Conservation (phyloP, 768 basidiomycete species). For the Coprinopsis sp. region DNA sequence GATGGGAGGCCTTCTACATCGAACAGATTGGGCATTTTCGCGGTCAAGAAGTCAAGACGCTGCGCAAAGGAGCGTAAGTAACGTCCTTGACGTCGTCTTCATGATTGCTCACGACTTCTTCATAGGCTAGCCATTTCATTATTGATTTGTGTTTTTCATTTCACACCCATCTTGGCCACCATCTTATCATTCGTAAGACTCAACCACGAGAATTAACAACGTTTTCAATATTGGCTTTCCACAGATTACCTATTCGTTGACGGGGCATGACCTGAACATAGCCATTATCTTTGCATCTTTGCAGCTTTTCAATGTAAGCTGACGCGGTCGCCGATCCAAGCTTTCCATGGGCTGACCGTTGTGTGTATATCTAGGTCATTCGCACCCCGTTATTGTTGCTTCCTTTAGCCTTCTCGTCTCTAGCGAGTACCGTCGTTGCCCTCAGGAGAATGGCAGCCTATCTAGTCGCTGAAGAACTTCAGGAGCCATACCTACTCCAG, state of each 20-base stretch:
- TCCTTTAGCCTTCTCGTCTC: conserved; percentile 45
- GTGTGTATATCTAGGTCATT: conserved; percentile 37
- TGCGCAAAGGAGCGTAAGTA: conserved; percentile 36
- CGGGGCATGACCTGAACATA: conserved; percentile 48
- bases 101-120: background rate
- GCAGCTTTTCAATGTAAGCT: conserved; percentile 53
- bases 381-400: conserved; percentile 50
- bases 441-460: conserved; percentile 45
- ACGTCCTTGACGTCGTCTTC: background rate
- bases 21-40: conserved; percentile 38
- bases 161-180: conserved; percentile 49
- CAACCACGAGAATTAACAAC: background rate
- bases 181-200: conserved; percentile 47
- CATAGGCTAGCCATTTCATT: conserved; percentile 29
- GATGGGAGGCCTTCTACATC: conserved; percentile 51
- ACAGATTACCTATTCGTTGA: conserved; percentile 60
- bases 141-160: conserved; percentile 40
- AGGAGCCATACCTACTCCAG: conserved; percentile 42
- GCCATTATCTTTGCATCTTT: conserved; percentile 53
- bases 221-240: background rate
- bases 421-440: conserved; percentile 48
- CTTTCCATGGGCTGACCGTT: background rate
- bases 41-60: conserved; percentile 33
- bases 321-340: background rate
- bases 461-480: conserved; percentile 51